A percentile compares a stretch with the other conserved stretches of the same genome.
Evolutionary conservation across 2,329 filamentous ascomycete species (phyloP).

Genomic region (Hypomyces perniciosus): DNA sequence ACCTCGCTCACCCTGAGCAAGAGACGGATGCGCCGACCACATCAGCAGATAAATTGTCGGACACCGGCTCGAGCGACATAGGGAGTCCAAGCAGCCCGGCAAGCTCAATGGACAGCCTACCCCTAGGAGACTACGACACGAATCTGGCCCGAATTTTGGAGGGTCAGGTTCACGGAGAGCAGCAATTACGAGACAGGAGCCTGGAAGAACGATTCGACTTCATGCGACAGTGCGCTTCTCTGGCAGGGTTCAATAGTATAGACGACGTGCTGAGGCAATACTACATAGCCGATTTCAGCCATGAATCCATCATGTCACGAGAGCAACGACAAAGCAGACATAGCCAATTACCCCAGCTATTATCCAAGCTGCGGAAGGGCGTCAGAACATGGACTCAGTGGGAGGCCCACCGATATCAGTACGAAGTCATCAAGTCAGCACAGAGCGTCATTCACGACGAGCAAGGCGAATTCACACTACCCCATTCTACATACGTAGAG

Average conservation of each 20-base stretch:
- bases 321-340: conserved; percentile 8
- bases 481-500: no score
- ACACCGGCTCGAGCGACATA: no score
- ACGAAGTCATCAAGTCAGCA: conserved; percentile 8
- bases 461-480: background rate
- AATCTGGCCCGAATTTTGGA: background rate
- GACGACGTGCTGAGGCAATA: conserved; percentile 3
- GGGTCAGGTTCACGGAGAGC: background rate
- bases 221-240: conserved; percentile 1
- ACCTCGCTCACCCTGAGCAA: no score
- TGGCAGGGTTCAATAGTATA: background rate
- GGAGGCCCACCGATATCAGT: conserved; percentile 10
- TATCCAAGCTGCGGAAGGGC: conserved; percentile 4
- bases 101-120: no score
- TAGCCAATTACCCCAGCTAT: conserved; percentile 4
- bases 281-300: conserved; percentile 5
- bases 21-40: no score
- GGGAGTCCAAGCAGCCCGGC: no score
- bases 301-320: conserved; percentile 5
- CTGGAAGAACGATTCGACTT: conserved; percentile 8
- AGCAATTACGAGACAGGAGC: background rate
- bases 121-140: no score
- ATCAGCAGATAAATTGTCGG: no score
- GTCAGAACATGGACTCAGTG: conserved; percentile 8
- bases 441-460: conserved; percentile 5